A percentile compares a stretch with the other conserved stretches of the same genome.
These are phyloP conservation scores for Fraxinus nigra DNA, from an alignment of 305 asterid genomes.

Conservation along the genomic window DNA sequence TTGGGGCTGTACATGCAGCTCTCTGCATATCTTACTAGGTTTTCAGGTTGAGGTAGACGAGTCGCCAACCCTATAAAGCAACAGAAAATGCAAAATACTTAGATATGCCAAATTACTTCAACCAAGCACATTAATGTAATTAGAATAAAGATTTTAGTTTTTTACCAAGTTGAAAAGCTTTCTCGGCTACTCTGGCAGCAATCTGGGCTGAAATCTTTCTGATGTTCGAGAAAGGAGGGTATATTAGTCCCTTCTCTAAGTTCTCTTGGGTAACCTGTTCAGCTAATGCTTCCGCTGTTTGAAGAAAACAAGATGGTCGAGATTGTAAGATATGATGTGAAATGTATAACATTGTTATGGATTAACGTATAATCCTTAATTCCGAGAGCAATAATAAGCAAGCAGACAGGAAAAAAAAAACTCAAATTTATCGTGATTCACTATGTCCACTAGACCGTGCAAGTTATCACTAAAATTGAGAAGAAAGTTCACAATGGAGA, in stretches of 20 bases:
- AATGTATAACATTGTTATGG: background rate
- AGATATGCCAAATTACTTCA: background rate
- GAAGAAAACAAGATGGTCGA: conserved; percentile 16
- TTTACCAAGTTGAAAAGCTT: background rate
- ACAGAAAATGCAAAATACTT: background rate
- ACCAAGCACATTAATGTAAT: background rate
- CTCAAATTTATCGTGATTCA: background rate
- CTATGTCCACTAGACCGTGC: background rate
- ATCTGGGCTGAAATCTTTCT: conserved; percentile 90
- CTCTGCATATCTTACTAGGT: conserved; percentile 69
- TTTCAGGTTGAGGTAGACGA: conserved; percentile 82
- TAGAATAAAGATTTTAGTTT: background rate
- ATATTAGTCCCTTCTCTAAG: conserved; percentile 76
- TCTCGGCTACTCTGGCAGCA: conserved; percentile 76
- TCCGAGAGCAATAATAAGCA: background rate
- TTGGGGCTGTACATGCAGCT: conserved; percentile 99
- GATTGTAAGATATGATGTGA: background rate
- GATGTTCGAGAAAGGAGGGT: conserved; percentile 84
- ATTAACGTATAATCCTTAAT: background rate
- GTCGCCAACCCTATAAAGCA: conserved; percentile 75
- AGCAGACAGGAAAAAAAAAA: background rate
- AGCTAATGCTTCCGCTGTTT: conserved; percentile 94
- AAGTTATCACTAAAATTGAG: background rate
- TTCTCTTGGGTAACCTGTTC: conserved; percentile 78
- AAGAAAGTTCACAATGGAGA: background rate